Conservation (phyloP, 2,329 filamentous ascomycete genomes). For the Akanthomyces uredinophilus region DNA sequence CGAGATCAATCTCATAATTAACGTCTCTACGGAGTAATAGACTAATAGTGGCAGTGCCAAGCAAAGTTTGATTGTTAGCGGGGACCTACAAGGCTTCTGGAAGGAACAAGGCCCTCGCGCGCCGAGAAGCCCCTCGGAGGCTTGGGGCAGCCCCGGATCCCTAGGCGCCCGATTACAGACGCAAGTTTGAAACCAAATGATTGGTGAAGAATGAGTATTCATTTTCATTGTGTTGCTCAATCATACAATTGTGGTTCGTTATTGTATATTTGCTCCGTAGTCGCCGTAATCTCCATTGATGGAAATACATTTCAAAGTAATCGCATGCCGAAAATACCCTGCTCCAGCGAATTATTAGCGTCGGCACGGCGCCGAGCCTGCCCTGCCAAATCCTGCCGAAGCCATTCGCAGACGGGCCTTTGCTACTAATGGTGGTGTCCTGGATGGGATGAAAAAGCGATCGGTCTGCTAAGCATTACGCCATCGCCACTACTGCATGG, state of each 20-base stretch:
- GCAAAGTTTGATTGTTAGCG: not conserved
- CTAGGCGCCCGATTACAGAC: not conserved
- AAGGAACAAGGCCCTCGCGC: not conserved
- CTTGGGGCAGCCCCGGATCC: not conserved
- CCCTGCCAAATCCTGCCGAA: too few species aligned
- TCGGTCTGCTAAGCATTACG: not conserved
- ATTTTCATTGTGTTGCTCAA: too few species aligned
- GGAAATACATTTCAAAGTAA: too few species aligned
- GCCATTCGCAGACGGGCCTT: too few species aligned
- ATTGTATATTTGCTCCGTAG: too few species aligned
- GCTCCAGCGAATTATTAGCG: too few species aligned
- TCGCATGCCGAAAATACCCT: too few species aligned
- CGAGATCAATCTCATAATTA: not conserved
- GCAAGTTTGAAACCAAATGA: not conserved
- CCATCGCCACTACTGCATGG: slow-evolving; percentile 5
- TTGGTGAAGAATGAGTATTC: too few species aligned
- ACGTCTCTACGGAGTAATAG: not conserved
- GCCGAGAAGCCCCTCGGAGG: slow-evolving; percentile 6
- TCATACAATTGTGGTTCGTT: too few species aligned
- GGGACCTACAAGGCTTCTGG: not conserved
- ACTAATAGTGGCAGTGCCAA: slow-evolving; percentile 1
- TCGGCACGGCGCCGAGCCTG: too few species aligned
- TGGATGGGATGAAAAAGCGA: not conserved
- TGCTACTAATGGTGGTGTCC: too few species aligned
- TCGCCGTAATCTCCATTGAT: too few species aligned